Percentiles rank a stretch among this genome's conserved stretches.
Conservation (phyloP, 1,284 basidiomycete species). For the Mycosarcoma mackinlayi region DNA sequence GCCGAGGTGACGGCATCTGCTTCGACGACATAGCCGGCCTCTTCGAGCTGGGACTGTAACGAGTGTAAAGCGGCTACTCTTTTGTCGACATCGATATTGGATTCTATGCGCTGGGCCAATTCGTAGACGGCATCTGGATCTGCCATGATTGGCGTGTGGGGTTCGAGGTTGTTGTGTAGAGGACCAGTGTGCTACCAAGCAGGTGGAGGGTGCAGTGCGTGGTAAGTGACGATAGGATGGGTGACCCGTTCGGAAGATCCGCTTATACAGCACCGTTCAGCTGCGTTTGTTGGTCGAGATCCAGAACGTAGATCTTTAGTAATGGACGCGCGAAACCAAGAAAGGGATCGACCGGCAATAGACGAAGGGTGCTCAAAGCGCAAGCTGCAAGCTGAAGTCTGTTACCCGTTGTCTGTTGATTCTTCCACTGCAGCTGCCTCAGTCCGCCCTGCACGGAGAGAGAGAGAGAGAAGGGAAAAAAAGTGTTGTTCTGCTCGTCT, state of each 20-base stretch:
- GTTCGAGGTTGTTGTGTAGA: neutral
- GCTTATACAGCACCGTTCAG: too few relatives aligned
- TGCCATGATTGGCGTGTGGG: slow-evolving; percentile 26
- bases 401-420: too few relatives aligned
- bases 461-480: slow-evolving; percentile 1
- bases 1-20: slow-evolving; percentile 52
- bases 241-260: too few relatives aligned
- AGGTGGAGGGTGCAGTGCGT: too few relatives aligned
- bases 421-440: too few relatives aligned
- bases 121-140: slow-evolving; percentile 48
- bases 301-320: neutral
- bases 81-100: slow-evolving; percentile 50
- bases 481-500: slow-evolving; percentile 14
- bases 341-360: too few relatives aligned
- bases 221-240: too few relatives aligned
- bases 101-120: slow-evolving; percentile 38
- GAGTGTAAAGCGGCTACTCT: slow-evolving; percentile 34
- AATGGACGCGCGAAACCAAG: neutral
- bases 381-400: too few relatives aligned
- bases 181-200: neutral
- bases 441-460: too few relatives aligned
- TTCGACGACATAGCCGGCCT: slow-evolving; percentile 44
- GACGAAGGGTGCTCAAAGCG: too few relatives aligned
- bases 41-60: slow-evolving; percentile 37
- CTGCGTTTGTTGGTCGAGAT: neutral